Base-by-base conservation (phyloP, 2,329 filamentous ascomycete genomes). In the Aspergillus pseudotamarii region DNA sequence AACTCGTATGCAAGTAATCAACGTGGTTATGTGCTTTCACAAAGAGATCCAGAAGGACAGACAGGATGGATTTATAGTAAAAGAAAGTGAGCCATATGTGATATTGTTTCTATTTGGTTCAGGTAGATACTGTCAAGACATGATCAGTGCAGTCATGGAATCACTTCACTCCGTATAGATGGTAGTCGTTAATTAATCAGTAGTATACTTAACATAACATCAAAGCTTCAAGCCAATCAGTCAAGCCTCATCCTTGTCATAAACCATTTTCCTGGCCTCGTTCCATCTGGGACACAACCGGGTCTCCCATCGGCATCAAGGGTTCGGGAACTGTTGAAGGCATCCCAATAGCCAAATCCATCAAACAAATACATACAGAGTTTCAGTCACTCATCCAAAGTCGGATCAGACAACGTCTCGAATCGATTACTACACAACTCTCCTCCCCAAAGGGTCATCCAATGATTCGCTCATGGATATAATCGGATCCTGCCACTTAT, bases 401-500 rank as follows among this genome's bases (percentile, higher is more conserved):
- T 61, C 54, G 60, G 57, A 58, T 61, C 41, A 57, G 60, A 58
- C 46, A 51, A 59, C 32, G 23, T 28, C 59, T 62, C 53, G 53
- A 64, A 60, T 63, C 65, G 54, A 64, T 69, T 60, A 65, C 56
- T 61, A 66, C 63, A 64, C 64, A 64, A 59, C 60, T 57, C 30
- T 54, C 61, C 64, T 61, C 59, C 63, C 60, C 30, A 54, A 62
- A 61, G 45, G 56, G 56, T 62, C 61, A 61, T 61, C 63, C 65
- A 68, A 62, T 62, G 64, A 61, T 64, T 63, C 64, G 64, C 62
- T 68, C 63, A 61, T 68, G 65, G 60, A 61, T 63, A 69, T 68
- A 67, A 62, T 71, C 68, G 69, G 69, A 71, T 70, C 69, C 69
- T 71, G 68, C 68, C 69, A 68, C 66, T 66, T 66, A 68, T 70